phyloP scores from a whole-genome alignment of 1,284 basidiomycete species.

The Phenoliferia sp. region DNA sequence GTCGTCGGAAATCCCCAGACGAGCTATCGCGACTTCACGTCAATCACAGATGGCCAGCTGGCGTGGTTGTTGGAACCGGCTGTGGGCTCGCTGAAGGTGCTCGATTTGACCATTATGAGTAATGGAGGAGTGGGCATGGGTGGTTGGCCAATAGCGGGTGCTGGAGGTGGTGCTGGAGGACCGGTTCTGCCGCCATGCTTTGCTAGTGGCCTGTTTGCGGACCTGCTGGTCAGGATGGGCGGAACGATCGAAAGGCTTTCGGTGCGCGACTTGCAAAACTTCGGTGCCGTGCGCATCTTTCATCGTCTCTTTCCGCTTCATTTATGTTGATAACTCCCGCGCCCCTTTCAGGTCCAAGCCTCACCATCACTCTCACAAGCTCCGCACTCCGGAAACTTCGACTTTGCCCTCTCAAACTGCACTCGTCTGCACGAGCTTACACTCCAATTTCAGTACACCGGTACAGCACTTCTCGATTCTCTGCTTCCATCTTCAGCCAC shows the following conservation, averaged over 20 bases:
- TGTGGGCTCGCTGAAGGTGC: not conserved
- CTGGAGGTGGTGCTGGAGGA: not conserved
- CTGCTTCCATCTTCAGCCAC: not conserved
- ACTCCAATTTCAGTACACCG: constrained; percentile 4
- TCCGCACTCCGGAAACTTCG: not conserved
- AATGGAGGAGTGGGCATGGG: not conserved
- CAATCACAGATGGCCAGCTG: constrained; percentile 11
- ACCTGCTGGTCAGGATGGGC: constrained; percentile 6
- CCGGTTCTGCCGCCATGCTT: constrained; percentile 4
- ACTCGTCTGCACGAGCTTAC: not conserved
- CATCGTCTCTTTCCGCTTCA: not conserved
- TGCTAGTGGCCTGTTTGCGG: constrained; percentile 9
- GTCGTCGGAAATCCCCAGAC: constrained; percentile 1
- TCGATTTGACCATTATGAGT: constrained; percentile 1
- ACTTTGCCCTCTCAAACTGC: constrained; percentile 7
- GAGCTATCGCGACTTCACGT: not conserved
- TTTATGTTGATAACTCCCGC: not conserved
- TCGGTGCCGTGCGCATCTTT: not conserved
- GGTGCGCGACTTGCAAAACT: not conserved
- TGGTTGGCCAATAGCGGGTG: not conserved
- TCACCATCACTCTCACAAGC: not conserved
- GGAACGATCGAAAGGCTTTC: constrained; percentile 3
- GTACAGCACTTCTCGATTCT: constrained; percentile 3
- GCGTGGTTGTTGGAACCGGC: constrained; percentile 16
- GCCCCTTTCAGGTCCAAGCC: not conserved